Conservation (phyloP, 75 land plant species). For the Pinus tabuliformis region DNA sequence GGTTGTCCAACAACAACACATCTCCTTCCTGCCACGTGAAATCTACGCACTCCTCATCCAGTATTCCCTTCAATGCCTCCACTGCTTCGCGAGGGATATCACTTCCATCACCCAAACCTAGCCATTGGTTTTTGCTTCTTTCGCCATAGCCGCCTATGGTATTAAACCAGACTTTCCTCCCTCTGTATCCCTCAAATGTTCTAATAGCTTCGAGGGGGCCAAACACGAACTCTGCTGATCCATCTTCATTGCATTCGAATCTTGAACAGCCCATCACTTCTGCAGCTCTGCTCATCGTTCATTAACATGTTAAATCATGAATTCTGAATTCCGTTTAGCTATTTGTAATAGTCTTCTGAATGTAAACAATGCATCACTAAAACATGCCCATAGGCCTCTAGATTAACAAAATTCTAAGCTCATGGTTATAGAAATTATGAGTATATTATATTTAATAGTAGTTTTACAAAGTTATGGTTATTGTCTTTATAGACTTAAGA, state of each 20-base stretch:
- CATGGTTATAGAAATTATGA: too few relatives aligned
- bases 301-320: too few relatives aligned
- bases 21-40: slow-evolving; percentile 38
- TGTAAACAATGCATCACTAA: too few relatives aligned
- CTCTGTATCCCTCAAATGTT: slow-evolving; percentile 5
- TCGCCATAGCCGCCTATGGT: neutral
- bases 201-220: slow-evolving; percentile 7
- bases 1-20: slow-evolving; percentile 35
- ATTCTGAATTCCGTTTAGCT: neutral
- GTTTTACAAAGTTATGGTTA: neutral
- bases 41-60: slow-evolving; percentile 21
- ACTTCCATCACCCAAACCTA: neutral
- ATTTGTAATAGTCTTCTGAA: neutral
- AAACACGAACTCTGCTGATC: neutral
- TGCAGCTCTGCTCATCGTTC: neutral
- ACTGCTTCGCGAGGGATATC: slow-evolving; percentile 5
- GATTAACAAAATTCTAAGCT: too few relatives aligned
- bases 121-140: neutral
- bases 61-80: neutral
- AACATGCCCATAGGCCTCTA: too few relatives aligned
- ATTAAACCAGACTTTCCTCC: slow-evolving; percentile 10
- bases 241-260: slow-evolving; percentile 3
- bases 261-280: neutral
- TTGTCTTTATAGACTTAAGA: too few relatives aligned
- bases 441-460: too few relatives aligned